Percentiles rank a stretch among this genome's conserved stretches.
phyloP scores from a whole-genome alignment of 2,329 filamentous ascomycete genomes.

The Colletotrichum cordylinicola region DNA sequence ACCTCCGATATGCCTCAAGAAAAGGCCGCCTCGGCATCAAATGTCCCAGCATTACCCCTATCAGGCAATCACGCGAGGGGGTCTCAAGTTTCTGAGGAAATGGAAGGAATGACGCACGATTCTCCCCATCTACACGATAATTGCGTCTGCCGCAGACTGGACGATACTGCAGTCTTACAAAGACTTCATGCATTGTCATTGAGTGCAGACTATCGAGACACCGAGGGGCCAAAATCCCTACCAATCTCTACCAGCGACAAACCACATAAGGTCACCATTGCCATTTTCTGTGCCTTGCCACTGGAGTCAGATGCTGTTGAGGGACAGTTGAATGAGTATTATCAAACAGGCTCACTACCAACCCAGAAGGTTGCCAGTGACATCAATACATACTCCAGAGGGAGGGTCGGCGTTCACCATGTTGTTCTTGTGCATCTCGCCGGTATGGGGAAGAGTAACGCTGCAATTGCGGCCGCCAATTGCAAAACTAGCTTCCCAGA shows the following conservation, averaged over 20 bases:
- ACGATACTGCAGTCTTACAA: no score
- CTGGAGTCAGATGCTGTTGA: constrained; percentile 28
- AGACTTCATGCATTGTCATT: no score
- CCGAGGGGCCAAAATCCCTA: accelerated
- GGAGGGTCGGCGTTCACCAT: constrained; percentile 26
- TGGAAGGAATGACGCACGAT: accelerated
- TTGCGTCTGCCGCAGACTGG: no score
- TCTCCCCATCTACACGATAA: accelerated
- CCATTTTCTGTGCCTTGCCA: constrained; percentile 32
- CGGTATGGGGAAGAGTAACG: constrained; percentile 32
- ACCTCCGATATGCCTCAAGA: no score
- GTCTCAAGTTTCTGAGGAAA: no score
- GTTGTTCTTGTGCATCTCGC: constrained; percentile 34
- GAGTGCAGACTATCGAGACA: no score
- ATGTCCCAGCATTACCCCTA: no score
- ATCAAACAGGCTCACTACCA: constrained; percentile 19
- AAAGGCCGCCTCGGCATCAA: no score
- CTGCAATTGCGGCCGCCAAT: constrained; percentile 27
- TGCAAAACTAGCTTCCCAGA: constrained; percentile 37
- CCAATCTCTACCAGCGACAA: neutral
- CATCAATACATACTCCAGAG: constrained; percentile 31
- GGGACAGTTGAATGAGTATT: constrained; percentile 30
- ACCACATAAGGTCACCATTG: constrained; percentile 21
- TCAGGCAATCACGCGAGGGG: no score
- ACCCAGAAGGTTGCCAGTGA: constrained; percentile 26